These are phyloP conservation scores for Mucor lusitanicus DNA, from an alignment of 371 early-diverging fungal species.

Conservation along the genomic window DNA sequence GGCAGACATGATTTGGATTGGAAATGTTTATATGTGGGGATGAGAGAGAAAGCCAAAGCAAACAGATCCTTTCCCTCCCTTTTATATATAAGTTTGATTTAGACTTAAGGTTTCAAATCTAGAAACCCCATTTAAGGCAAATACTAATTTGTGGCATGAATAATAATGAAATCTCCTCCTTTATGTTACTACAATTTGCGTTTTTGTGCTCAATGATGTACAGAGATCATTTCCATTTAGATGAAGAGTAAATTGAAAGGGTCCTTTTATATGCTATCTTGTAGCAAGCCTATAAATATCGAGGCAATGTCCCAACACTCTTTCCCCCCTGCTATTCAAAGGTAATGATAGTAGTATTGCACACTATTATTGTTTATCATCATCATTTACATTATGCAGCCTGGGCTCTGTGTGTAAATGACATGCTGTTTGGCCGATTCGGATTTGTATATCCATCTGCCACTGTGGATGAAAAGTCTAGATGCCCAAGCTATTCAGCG, in stretches of 20 bases:
- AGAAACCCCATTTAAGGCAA: background rate
- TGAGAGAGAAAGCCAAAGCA: background rate
- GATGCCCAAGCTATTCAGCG: background rate
- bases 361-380: background rate
- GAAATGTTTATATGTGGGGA: background rate
- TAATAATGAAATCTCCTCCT: background rate
- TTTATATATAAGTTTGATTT: background rate
- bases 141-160: conserved; percentile 4
- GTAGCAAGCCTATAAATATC: background rate
- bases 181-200: background rate
- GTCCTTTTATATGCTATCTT: background rate
- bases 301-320: background rate
- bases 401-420: background rate
- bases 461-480: background rate
- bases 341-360: background rate
- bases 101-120: background rate
- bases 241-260: background rate
- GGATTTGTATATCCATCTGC: no score
- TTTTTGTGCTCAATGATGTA: background rate
- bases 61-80: background rate
- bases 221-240: background rate
- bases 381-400: background rate
- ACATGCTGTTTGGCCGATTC: background rate
- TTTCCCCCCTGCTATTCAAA: background rate
- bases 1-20: background rate